phyloP scores from a whole-genome alignment of 2,329 filamentous ascomycete species.

The Apiospora phragmitis region DNA sequence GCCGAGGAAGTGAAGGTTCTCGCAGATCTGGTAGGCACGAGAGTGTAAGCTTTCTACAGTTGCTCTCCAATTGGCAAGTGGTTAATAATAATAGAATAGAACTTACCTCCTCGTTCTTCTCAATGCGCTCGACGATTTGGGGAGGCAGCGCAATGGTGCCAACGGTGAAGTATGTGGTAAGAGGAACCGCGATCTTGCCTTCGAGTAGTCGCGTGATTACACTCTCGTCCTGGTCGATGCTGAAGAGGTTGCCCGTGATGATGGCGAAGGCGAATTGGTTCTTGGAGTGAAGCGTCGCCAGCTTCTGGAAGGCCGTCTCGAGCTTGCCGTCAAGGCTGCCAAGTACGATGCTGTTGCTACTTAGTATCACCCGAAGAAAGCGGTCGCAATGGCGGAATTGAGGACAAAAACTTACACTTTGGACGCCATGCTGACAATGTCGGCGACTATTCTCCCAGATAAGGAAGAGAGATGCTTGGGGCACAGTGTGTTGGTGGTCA shows the following conservation, averaged over 20 bases:
- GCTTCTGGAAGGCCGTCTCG: slow-evolving; percentile 73
- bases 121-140: slow-evolving; percentile 70
- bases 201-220: slow-evolving; percentile 64
- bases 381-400: background rate
- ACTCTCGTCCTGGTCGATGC: slow-evolving; percentile 57
- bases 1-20: slow-evolving; percentile 88
- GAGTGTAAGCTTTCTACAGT: slow-evolving; percentile 2
- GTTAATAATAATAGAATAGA: background rate
- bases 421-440: slow-evolving; percentile 40
- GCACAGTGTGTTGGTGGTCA: background rate
- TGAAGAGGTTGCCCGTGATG: slow-evolving; percentile 81
- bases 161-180: slow-evolving; percentile 90
- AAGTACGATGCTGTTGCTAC: slow-evolving; percentile 66
- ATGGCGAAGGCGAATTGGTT: slow-evolving; percentile 87
- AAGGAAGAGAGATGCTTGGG: background rate
- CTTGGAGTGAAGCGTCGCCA: slow-evolving; percentile 79
- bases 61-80: no score
- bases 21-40: slow-evolving; percentile 58
- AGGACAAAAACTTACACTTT: slow-evolving; percentile 42
- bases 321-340: slow-evolving; percentile 83
- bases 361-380: slow-evolving; percentile 2
- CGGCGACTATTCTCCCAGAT: slow-evolving; percentile 10
- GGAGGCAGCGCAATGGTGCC: slow-evolving; percentile 72
- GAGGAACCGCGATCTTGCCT: slow-evolving; percentile 71
- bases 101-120: slow-evolving; percentile 62